Conservation (phyloP, 2,329 filamentous ascomycete species). For the Fusarium oxysporum region DNA sequence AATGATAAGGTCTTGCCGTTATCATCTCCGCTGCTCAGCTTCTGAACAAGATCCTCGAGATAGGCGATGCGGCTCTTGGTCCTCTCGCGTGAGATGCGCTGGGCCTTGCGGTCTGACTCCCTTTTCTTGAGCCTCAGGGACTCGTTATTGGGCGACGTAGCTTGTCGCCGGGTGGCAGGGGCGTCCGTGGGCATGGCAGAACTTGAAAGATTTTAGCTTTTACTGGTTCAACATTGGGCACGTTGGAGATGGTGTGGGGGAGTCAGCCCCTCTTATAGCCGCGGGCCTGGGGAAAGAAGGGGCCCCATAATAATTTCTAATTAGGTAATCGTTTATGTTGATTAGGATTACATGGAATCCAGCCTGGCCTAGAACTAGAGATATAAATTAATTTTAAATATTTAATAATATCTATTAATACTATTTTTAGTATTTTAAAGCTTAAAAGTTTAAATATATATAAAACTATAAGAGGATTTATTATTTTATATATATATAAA, state of each 20-base stretch:
- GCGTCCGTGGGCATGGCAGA: not conserved
- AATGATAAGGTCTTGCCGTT: not conserved
- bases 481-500: no score
- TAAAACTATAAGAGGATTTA: no score
- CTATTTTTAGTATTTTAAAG: no score
- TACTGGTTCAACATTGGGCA: not conserved
- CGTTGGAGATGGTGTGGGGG: not conserved
- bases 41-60: not conserved
- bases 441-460: no score
- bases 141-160: not conserved
- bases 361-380: no score
- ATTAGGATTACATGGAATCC: no score
- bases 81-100: not conserved
- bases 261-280: not conserved
- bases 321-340: no score
- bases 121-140: not conserved
- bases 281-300: not conserved
- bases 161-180: not conserved
- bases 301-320: no score
- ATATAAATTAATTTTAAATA: no score
- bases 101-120: not conserved
- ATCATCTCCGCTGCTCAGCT: not conserved
- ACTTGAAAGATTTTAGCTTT: not conserved
- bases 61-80: not conserved
- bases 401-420: no score